Percentiles rank a stretch among this genome's conserved stretches.
Evolutionary conservation across 306 rosid species (phyloP).

Genomic region (Adenanthera pavonina): DNA sequence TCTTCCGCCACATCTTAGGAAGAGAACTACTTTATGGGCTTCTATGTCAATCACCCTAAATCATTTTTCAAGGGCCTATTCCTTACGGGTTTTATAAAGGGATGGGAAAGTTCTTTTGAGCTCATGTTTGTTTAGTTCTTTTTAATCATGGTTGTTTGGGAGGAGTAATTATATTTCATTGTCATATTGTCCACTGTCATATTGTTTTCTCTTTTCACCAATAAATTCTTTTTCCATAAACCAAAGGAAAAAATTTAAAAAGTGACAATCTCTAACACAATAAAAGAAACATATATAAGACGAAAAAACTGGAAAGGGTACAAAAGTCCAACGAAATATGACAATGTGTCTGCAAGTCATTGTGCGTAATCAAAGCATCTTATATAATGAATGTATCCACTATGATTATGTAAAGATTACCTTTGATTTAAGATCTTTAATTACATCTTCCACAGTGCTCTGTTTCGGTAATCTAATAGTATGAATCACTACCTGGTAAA

Average conservation of each 20-base stretch:
- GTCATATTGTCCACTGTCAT: not conserved
- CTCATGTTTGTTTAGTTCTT: no score
- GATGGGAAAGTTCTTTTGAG: no score
- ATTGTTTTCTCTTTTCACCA: not conserved
- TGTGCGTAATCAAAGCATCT: not conserved
- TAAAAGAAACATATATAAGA: not conserved
- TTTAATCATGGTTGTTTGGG: no score
- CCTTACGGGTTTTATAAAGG: no score
- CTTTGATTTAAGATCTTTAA: constrained; percentile 71
- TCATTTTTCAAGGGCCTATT: no score
- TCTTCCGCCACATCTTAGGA: no score
- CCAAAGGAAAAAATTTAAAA: no score
- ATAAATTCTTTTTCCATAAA: not conserved
- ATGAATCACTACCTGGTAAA: constrained; percentile 72
- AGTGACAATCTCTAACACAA: not conserved
- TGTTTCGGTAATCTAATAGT: constrained; percentile 79
- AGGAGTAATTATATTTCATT: no score
- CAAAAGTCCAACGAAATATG: not conserved
- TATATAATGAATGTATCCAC: not conserved
- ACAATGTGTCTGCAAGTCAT: not conserved
- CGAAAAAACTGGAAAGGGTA: not conserved
- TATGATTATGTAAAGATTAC: constrained; percentile 35
- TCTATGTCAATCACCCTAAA: no score
- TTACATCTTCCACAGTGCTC: constrained; percentile 78
- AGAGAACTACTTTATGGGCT: no score